Conservation (phyloP, 2,329 filamentous ascomycete genomes). For the Aureobasidium subglaciale region DNA sequence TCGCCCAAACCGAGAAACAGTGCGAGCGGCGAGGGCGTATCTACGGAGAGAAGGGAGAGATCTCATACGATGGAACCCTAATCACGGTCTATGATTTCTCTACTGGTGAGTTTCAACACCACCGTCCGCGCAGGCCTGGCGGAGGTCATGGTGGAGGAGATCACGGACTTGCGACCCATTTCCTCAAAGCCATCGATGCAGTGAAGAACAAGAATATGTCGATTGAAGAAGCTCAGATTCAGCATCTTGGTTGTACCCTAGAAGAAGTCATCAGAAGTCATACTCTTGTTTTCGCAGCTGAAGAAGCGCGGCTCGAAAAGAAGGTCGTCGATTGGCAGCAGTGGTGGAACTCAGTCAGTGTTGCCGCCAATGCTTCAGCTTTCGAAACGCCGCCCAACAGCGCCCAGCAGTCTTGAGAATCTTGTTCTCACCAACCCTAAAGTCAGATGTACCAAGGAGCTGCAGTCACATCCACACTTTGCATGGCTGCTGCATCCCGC, state of each 20-base stretch:
- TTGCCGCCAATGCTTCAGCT: background rate
- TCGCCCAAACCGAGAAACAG: conserved; percentile 78
- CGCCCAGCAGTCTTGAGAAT: background rate
- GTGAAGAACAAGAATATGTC: conserved; percentile 65
- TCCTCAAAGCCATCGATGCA: conserved; percentile 71
- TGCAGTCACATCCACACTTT: background rate
- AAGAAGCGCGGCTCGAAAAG: conserved; percentile 67
- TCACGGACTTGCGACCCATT: conserved; percentile 71
- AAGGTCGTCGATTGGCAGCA: conserved; percentile 66
- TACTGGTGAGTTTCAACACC: conserved; percentile 47
- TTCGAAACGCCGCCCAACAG: background rate
- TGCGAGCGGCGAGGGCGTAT: conserved; percentile 80
- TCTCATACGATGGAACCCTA: conserved; percentile 71
- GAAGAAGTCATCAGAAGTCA: conserved; percentile 87
- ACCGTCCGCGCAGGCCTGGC: conserved; percentile 36
- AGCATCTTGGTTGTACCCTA: conserved; percentile 71
- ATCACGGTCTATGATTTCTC: conserved; percentile 72
- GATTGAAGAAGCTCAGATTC: conserved; percentile 63
- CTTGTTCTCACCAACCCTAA: background rate
- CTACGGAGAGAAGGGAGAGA: conserved; percentile 80
- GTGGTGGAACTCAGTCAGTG: conserved; percentile 58
- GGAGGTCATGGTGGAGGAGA: conserved; percentile 73
- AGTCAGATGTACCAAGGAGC: background rate
- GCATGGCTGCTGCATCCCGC: background rate
- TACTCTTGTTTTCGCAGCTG: conserved; percentile 87